phyloP scores from a whole-genome alignment of 2,329 filamentous ascomycete species.

The Ophiosphaerella herpotricha region DNA sequence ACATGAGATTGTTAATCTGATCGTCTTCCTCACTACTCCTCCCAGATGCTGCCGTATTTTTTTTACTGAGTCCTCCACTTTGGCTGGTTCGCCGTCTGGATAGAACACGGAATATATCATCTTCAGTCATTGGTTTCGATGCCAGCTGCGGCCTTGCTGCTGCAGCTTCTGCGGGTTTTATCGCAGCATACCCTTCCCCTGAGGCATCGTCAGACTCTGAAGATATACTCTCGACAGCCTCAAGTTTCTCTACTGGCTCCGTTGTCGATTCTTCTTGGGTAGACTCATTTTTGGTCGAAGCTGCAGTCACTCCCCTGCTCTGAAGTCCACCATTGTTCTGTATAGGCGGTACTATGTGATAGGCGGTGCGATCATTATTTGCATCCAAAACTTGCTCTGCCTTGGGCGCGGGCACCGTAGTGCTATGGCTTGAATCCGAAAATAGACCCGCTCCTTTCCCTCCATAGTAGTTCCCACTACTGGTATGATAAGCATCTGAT shows the following conservation, averaged over 20 bases:
- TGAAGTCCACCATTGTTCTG: not conserved
- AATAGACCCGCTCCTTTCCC: slow-evolving; percentile 10
- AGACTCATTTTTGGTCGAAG: not conserved
- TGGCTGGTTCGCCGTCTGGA: slow-evolving; percentile 55
- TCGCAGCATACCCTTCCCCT: slow-evolving; percentile 21
- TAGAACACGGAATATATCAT: slow-evolving; percentile 57
- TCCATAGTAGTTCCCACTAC: slow-evolving; percentile 17
- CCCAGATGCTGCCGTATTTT: slow-evolving; percentile 28
- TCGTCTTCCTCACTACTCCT: slow-evolving; percentile 46
- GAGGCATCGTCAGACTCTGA: slow-evolving; percentile 30
- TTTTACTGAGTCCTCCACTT: slow-evolving; percentile 24
- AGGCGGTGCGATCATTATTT: not conserved
- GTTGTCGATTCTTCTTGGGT: slow-evolving; percentile 2
- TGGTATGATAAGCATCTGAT: slow-evolving; percentile 26
- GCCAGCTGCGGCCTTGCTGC: slow-evolving; percentile 25
- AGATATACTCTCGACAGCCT: slow-evolving; percentile 18
- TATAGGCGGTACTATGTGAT: not conserved
- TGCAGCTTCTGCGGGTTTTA: slow-evolving; percentile 18
- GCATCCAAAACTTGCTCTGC: slow-evolving; percentile 1
- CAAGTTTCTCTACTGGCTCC: slow-evolving; percentile 16
- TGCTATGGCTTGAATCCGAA: slow-evolving; percentile 16
- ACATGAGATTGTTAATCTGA: slow-evolving; percentile 68
- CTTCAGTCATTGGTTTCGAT: slow-evolving; percentile 50
- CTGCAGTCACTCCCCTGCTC: not conserved
- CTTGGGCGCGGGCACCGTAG: slow-evolving; percentile 12